These are phyloP conservation scores for Colletotrichum aenigma DNA, from an alignment of 2,329 filamentous ascomycete species.

Conservation along the genomic window DNA sequence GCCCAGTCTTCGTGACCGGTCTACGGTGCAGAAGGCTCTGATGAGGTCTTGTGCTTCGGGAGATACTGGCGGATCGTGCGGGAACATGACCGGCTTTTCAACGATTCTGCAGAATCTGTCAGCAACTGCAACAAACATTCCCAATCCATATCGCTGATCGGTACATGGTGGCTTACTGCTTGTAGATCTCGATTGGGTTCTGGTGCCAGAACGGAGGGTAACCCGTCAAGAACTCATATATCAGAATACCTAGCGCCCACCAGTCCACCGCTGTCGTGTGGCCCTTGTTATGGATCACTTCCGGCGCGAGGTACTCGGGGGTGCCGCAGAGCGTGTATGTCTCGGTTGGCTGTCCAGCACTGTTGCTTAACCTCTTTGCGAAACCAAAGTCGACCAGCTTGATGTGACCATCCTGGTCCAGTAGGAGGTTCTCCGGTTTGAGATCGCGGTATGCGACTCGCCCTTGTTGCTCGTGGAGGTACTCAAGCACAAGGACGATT, in stretches of 20 bases:
- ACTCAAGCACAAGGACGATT: conserved; percentile 82
- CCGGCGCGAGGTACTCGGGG: conserved; percentile 82
- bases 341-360: conserved; percentile 58
- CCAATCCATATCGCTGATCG: not conserved
- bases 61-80: conserved; percentile 68
- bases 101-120: conserved; percentile 66
- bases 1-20: conserved; percentile 77
- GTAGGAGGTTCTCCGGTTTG: conserved; percentile 82
- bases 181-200: conserved; percentile 87
- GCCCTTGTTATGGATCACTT: conserved; percentile 84
- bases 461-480: conserved; percentile 78
- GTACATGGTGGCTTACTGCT: conserved; percentile 58
- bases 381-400: conserved; percentile 88
- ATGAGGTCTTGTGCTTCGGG: conserved; percentile 76
- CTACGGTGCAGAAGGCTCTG: conserved; percentile 76
- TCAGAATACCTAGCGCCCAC: conserved; percentile 85
- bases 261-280: conserved; percentile 80
- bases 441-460: conserved; percentile 81
- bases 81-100: conserved; percentile 77
- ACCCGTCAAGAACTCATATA: conserved; percentile 85
- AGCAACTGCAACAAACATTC: not conserved
- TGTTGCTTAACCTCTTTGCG: conserved; percentile 74
- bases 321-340: conserved; percentile 86
- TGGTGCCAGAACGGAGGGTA: conserved; percentile 89
- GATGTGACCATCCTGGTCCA: conserved; percentile 79